Evolutionary conservation across 176 grass and related monocot genomes (phyloP).

Genomic region (Raddia distichophylla): DNA sequence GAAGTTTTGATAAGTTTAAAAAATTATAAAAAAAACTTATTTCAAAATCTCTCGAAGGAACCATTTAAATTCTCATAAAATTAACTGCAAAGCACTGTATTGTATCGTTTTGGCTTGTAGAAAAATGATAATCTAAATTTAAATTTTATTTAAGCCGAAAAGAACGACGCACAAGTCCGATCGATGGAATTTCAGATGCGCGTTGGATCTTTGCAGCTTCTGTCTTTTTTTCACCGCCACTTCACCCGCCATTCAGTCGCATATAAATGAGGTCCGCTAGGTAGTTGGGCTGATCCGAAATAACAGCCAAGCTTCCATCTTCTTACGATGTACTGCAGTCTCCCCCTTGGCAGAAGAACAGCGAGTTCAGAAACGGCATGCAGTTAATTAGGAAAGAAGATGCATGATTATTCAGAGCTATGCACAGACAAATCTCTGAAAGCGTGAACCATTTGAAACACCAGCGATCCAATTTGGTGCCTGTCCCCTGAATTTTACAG

Average conservation of each 20-base stretch:
- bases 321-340: background rate
- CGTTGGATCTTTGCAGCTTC: constrained; percentile 2
- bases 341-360: background rate
- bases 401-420: background rate
- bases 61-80: too few species aligned
- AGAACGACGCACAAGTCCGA: too few species aligned
- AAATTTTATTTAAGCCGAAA: too few species aligned
- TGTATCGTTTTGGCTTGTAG: too few species aligned
- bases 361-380: background rate
- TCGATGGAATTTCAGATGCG: background rate
- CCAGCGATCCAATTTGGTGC: background rate
- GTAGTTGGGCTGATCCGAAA: background rate
- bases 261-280: constrained; percentile 15
- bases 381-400: background rate
- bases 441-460: background rate
- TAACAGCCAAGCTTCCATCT: background rate
- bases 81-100: too few species aligned
- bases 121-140: too few species aligned
- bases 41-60: too few species aligned
- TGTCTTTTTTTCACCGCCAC: too few species aligned
- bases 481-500: background rate
- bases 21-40: too few species aligned
- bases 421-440: background rate
- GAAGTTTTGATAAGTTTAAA: too few species aligned
- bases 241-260: background rate